These are phyloP conservation scores for Theileria orientalis DNA, from an alignment of 169 alveolate genomes.

Conservation along the genomic window DNA sequence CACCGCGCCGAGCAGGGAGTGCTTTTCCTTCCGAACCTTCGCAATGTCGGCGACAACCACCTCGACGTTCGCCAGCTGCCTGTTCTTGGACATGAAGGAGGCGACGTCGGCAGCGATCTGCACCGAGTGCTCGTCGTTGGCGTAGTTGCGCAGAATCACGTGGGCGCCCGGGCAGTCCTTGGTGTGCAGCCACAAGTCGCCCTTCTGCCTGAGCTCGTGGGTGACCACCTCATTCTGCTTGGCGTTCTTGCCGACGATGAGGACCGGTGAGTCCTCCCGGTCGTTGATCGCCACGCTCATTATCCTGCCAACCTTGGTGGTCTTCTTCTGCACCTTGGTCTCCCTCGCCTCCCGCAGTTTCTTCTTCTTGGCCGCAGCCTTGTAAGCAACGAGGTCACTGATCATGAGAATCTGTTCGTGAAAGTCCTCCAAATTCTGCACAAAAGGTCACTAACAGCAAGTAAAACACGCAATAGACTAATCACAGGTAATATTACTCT, in stretches of 20 bases:
- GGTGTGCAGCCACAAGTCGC: slow-evolving; percentile 76
- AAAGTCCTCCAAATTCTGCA: slow-evolving; percentile 37
- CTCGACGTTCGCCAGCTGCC: slow-evolving; percentile 32
- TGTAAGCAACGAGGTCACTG: slow-evolving; percentile 54
- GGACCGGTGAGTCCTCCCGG: slow-evolving; percentile 66
- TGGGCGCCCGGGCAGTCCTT: slow-evolving; percentile 77
- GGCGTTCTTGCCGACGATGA: slow-evolving; percentile 73
- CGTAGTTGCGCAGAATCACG: slow-evolving; percentile 65
- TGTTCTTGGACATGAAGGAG: slow-evolving; percentile 69
- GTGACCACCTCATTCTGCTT: slow-evolving; percentile 74
- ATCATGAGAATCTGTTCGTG: slow-evolving; percentile 40
- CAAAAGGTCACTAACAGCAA: not conserved
- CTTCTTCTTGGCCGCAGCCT: slow-evolving; percentile 48
- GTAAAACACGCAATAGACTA: not conserved
- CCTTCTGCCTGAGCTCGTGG: slow-evolving; percentile 63
- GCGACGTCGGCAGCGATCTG: slow-evolving; percentile 79
- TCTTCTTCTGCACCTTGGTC: slow-evolving; percentile 49
- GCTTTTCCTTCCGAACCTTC: slow-evolving; percentile 59
- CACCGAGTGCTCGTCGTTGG: slow-evolving; percentile 60
- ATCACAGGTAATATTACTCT: not conserved
- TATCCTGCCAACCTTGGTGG: slow-evolving; percentile 62
- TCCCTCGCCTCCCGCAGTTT: slow-evolving; percentile 44
- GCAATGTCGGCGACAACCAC: slow-evolving; percentile 68
- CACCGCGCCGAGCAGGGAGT: slow-evolving; percentile 72
- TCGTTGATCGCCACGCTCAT: slow-evolving; percentile 59